phyloP scores from a whole-genome alignment of 192 early-diverging fungal genomes.

The Podila epicladia region DNA sequence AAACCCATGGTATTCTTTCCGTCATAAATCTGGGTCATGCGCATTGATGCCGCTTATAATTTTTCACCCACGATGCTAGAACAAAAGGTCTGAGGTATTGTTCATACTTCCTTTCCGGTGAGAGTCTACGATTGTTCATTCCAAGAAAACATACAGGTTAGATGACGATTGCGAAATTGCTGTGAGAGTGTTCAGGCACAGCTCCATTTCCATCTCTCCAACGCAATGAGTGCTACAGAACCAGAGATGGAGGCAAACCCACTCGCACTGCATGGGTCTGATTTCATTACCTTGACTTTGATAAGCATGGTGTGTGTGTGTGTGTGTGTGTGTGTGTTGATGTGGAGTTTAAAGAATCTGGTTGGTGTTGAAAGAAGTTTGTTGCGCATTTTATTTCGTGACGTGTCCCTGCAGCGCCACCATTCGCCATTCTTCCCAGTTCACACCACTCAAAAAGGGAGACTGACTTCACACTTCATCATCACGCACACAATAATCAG shows the following conservation, averaged over 20 bases:
- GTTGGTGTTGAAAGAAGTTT: not conserved
- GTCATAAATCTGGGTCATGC: too few relatives aligned
- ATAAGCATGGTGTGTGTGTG: conserved; percentile 66
- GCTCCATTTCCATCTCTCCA: too few relatives aligned
- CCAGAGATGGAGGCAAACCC: too few relatives aligned
- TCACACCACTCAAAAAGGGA: not conserved
- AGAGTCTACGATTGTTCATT: conserved; percentile 70
- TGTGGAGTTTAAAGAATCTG: conserved; percentile 2
- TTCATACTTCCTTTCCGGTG: conserved; percentile 85
- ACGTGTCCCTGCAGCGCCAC: conserved; percentile 15
- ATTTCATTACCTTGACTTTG: conserved; percentile 74
- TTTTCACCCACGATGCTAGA: not conserved
- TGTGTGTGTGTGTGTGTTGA: conserved; percentile 4
- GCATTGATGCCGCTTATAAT: too few relatives aligned
- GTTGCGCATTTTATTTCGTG: not conserved
- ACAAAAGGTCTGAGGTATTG: not conserved
- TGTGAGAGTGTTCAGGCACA: too few relatives aligned
- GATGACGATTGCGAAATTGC: not conserved
- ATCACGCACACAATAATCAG: not conserved
- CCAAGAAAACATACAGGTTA: not conserved
- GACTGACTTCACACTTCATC: not conserved
- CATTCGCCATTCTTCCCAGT: not conserved
- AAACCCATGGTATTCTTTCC: not conserved
- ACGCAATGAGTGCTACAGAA: too few relatives aligned
- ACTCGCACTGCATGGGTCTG: not conserved